Base-by-base conservation (phyloP, 305 asterid species). In the Stenogyne calaminthoides region DNA sequence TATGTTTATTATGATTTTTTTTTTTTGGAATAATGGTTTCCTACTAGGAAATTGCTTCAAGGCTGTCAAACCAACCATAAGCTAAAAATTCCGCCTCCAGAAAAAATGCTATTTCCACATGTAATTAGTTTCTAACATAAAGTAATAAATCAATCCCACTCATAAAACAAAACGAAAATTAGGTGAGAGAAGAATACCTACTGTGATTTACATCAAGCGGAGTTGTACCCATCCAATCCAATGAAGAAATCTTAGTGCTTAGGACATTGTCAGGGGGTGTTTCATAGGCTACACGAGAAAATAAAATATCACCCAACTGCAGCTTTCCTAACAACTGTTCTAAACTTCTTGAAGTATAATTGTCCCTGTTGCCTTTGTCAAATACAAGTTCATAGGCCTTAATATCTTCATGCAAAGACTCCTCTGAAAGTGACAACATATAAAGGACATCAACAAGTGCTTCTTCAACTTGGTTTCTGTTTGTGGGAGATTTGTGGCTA, bases 171-270 rank as follows among this genome's bases (percentile, higher is more conserved):
- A 80, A 72, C 58, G 5, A 37, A 57, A 74, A 63, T 69, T 32
- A 72, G 58, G 83, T 36, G 72, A 77, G 72, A 76, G 75, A 89
- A 64, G 75, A 89, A 64, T 83, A 85, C 96, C 87, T 88, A 90
- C 96, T 86, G 81, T 83, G 80, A 73, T 80, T 80, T 74, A 95
- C 95, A 89, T 95, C 98, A 73, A 82, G 62, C 39, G 88, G 92
- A 72, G 90, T 89, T 52, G 92, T 75, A 71, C 97, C 98, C 99
- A 95, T 89, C 99, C 99, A 95, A 78, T 91, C 87, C 80, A 95
- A 82, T 22, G 98, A 88, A 77, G 96, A 79, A 77, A 82, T 76
- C 59, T 73, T 77, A 75, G 85, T 42, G 77, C 77, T 64, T 63
- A 74, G 73, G 58, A 57, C 49, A 69, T 79, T 73, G 46, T 72